Evolutionary conservation across 1,284 basidiomycete species (phyloP).

Genomic region (Pulveroboletus sp.): DNA sequence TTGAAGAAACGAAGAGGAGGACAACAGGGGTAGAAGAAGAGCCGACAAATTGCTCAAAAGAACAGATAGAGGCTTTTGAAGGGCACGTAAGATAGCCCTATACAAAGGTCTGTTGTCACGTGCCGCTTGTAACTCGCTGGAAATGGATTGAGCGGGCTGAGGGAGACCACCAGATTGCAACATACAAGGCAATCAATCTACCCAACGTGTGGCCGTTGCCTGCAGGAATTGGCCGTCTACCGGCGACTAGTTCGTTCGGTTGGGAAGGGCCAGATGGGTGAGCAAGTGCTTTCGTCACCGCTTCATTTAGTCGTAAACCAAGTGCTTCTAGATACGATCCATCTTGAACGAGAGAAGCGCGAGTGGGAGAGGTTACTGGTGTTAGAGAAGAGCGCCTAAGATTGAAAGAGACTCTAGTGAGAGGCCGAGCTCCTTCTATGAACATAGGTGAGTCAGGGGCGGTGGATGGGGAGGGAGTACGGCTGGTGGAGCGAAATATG

Average conservation of each 20-base stretch:
- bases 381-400: conserved; percentile 51
- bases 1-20: conserved; percentile 59
- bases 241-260: conserved; percentile 53
- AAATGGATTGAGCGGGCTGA: conserved; percentile 9
- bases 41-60: conserved; percentile 68
- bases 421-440: conserved; percentile 49
- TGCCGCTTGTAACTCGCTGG: conserved; percentile 68
- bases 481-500: conserved; percentile 62
- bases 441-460: conserved; percentile 42
- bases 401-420: conserved; percentile 58
- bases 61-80: conserved; percentile 76
- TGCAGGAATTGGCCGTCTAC: conserved; percentile 66
- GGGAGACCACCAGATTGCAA: conserved; percentile 18
- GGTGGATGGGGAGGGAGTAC: conserved; percentile 57
- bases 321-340: conserved; percentile 77
- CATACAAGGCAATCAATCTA: conserved; percentile 66
- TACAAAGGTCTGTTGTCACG: conserved; percentile 63
- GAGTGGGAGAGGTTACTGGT: conserved; percentile 39
- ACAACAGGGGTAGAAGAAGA: conserved; percentile 62
- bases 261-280: conserved; percentile 57
- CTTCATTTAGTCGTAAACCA: conserved; percentile 74
- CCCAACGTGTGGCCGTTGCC: conserved; percentile 70
- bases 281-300: conserved; percentile 71
- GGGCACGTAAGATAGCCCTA: conserved; percentile 66
- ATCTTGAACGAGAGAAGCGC: conserved; percentile 62